Evolutionary conservation across 371 early-diverging fungal genomes (phyloP).

Genomic region (Mortierella sp.): DNA sequence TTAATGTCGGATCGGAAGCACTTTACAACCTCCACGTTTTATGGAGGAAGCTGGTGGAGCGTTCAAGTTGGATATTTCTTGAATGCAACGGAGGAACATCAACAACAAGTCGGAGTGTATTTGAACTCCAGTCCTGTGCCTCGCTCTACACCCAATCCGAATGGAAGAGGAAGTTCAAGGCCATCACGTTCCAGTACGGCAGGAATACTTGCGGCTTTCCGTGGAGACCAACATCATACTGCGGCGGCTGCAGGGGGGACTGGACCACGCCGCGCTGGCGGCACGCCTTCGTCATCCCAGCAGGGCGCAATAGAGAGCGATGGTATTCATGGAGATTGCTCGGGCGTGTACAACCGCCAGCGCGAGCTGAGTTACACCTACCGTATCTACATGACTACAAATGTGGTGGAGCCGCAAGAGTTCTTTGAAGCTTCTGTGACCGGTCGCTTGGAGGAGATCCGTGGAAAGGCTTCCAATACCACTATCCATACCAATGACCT

Average conservation of each 20-base stretch:
- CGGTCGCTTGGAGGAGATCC: conserved; percentile 32
- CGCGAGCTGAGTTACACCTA: conserved; percentile 39
- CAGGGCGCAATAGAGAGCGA: conserved; percentile 2
- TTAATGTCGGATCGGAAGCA: conserved; percentile 50
- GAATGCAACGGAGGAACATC: too few species aligned
- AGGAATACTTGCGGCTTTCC: conserved; percentile 15
- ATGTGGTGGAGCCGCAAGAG: conserved; percentile 36
- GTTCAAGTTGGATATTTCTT: conserved; percentile 48
- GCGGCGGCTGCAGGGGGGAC: not conserved
- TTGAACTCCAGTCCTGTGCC: conserved; percentile 34
- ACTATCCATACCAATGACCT: conserved; percentile 10
- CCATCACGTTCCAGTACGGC: not conserved
- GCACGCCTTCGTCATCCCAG: not conserved
- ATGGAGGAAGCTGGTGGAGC: conserved; percentile 54
- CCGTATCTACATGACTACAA: conserved; percentile 50
- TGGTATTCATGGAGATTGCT: conserved; percentile 20
- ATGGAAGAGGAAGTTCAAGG: conserved; percentile 1
- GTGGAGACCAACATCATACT: conserved; percentile 11
- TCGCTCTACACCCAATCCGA: conserved; percentile 18
- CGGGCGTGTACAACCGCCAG: conserved; percentile 41
- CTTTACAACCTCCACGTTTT: conserved; percentile 48
- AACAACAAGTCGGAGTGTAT: conserved; percentile 40
- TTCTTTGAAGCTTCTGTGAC: conserved; percentile 26
- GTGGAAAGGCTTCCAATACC: conserved; percentile 20
- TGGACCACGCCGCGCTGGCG: not conserved